Percentiles rank a stretch among this genome's conserved stretches.
These are phyloP conservation scores for Hypoxylon perforatum DNA, from an alignment of 495 filamentous ascomycete genomes.

Conservation along the genomic window DNA sequence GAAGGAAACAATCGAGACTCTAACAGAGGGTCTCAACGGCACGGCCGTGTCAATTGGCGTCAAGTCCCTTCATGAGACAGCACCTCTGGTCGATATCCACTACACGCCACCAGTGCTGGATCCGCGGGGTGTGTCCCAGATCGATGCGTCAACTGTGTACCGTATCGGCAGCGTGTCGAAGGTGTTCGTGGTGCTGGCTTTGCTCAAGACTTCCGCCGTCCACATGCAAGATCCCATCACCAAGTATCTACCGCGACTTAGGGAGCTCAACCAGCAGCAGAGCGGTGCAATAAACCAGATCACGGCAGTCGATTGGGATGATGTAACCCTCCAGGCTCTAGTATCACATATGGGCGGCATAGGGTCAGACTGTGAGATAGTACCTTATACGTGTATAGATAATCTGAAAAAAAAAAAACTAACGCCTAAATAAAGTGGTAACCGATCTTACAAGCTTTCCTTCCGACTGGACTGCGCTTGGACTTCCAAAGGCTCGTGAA, in stretches of 20 bases:
- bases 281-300: conserved; percentile 15
- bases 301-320: conserved; percentile 55
- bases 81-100: conserved; percentile 15
- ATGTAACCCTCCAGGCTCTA: conserved; percentile 60
- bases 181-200: conserved; percentile 53
- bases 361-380: conserved; percentile 20
- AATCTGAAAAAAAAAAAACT: background rate
- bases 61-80: conserved; percentile 26
- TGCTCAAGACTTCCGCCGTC: conserved; percentile 45
- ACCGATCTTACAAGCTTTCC: conserved; percentile 35
- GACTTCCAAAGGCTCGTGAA: conserved; percentile 34
- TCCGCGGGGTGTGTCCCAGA: conserved; percentile 40
- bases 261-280: conserved; percentile 20
- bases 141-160: conserved; percentile 57
- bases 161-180: conserved; percentile 60
- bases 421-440: conserved; percentile 27
- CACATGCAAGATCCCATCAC: conserved; percentile 57
- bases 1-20: background rate
- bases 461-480: conserved; percentile 34
- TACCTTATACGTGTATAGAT: conserved; percentile 16
- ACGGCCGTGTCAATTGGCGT: conserved; percentile 27
- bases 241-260: conserved; percentile 52
- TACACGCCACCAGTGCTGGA: conserved; percentile 25
- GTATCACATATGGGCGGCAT: conserved; percentile 59
- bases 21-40: conserved; percentile 11